Base-by-base conservation (phyloP, 768 basidiomycete species). In the Amanita inopinata region DNA sequence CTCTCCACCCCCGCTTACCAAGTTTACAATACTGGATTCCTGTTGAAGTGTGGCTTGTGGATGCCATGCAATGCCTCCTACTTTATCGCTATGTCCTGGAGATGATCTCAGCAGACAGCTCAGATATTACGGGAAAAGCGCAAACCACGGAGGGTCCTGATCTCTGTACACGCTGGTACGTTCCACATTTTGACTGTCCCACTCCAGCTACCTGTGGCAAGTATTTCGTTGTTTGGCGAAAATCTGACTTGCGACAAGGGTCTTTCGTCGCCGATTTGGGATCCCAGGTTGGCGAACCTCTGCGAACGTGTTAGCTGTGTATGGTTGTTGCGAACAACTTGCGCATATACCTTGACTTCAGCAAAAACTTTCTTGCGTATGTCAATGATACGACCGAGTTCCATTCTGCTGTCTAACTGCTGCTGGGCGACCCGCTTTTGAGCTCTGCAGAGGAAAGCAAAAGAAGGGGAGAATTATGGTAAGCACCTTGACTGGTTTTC, bases 61-160 rank as follows among this genome's bases (percentile, higher is more conserved):
- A 67, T 99, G 93, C 96, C 96, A 99, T 28, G 93, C 92, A 33
- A 97, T 82, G 14, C 96, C 96, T 38, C 96, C 91, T 20, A 98
- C 81, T 39, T 85, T 80, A 55, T 98, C 94, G 27, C 69, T 74
- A 54, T 97, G 93, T 5, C 88, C 90, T 89, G 49, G 24, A 40
- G 33, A 41, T 38, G 54, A 34, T 50, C 45, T 44, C 47, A 35
- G 32, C 19, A 18, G 12, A 12, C 10, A 35, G 7, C 15, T 3
- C 10, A 23, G 36, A 8, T 32, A 28, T 8, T 23, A 10, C 33
- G 15, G 5, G 17, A 30, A n/a, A 28, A 28, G n/a, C 5, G 48
- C 67, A 44, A 35, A 82, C 91, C 90, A 63, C 84, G 70, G 42
- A 91, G 62, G 15, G 86, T 74, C 34, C 75, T 70, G 33, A 89